Evolutionary conservation across 352 stramenopile species (phyloP), one percentile per base, ranked within the genome.

Genomic region (Phytophthora vignae): DNA sequence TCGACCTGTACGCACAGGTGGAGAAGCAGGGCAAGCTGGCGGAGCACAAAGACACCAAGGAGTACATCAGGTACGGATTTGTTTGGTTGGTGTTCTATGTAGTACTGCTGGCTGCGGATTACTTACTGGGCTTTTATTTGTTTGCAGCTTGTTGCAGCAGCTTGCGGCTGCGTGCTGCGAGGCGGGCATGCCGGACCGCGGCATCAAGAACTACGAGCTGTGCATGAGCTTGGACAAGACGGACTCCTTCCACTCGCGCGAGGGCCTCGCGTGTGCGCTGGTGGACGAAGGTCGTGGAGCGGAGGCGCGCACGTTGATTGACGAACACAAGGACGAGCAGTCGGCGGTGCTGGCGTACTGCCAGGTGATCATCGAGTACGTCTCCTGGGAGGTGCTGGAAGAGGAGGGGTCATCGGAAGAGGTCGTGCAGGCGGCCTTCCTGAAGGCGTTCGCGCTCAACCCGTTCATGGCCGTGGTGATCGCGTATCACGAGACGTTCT

Each of bases 371-470:
- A 79, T 96, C 40, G 90, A 96, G 67, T 96, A 96, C 74, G 87
- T 96, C 42, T 94, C 86, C 21, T 96, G 90, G 90, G 90, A 96
- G 66, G 90, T 96, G 55, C 76, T 96, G 21, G 90, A 96, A 64
- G 90, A 96, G 59, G 72, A 84, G 22, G 87, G 86, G 3, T 94
- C 90, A 8, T 94, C 85, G 1, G 88, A 95, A 67, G 79, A 92
- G 29, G 72, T 94, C 21, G 88, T 96, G 33, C 88, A 82, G 33
- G 83, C 79, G 25, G 88, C 88, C 14, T 91, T 96, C 56, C 58
- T 69, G 15, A 88, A 85, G 58, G 90, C 90, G 6, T 93, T 91
- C 69, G 68, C 69, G 25, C 72, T 94, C 9, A 96, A 96, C 36
- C 88, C 90, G 50, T 96, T 94, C 77, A 85, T 96, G 57, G 88